A percentile compares a stretch with the other conserved stretches of the same genome.
These are phyloP conservation scores for Verbascum thapsus DNA, from an alignment of 257 asterid genomes.

Conservation along the genomic window DNA sequence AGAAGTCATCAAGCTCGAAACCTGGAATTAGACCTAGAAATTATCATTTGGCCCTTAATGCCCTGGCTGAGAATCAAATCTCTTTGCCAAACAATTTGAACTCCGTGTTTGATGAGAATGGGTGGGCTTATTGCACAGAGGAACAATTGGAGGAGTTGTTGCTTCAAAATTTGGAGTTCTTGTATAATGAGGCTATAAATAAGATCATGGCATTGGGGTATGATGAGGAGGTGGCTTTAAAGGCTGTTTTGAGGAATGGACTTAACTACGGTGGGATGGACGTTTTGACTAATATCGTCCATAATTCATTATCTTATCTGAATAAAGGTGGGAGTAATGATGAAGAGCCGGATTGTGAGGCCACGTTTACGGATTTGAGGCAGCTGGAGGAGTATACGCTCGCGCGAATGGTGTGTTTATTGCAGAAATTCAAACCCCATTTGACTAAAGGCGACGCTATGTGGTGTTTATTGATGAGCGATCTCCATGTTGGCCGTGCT, in stretches of 20 bases:
- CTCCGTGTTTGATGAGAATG: constrained; percentile 50
- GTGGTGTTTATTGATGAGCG: constrained; percentile 96
- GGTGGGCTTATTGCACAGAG: constrained; percentile 72
- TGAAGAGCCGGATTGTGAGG: constrained; percentile 41
- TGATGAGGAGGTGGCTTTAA: constrained; percentile 68
- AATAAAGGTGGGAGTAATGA: constrained; percentile 41
- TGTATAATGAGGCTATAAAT: constrained; percentile 61
- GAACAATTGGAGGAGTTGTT: constrained; percentile 72
- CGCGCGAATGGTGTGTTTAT: constrained; percentile 78
- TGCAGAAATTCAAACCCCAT: constrained; percentile 85
- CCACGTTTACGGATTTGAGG: constrained; percentile 62
- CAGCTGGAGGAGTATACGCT: constrained; percentile 85
- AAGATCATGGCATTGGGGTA: constrained; percentile 69
- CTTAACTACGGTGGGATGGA: constrained; percentile 90
- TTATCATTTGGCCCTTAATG: constrained; percentile 37
- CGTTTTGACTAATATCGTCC: constrained; percentile 74
- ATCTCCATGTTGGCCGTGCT: constrained; percentile 88
- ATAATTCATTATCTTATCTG: constrained; percentile 67
- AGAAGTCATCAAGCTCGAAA: constrained; percentile 33
- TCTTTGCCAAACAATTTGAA: not conserved
- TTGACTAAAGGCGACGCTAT: constrained; percentile 84
- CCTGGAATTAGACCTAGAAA: constrained; percentile 28
- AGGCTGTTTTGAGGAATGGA: constrained; percentile 74
- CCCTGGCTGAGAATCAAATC: constrained; percentile 27
- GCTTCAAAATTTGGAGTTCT: constrained; percentile 60